Conservation (phyloP, 2,329 filamentous ascomycete species). For the Aspergillus brasiliensis region DNA sequence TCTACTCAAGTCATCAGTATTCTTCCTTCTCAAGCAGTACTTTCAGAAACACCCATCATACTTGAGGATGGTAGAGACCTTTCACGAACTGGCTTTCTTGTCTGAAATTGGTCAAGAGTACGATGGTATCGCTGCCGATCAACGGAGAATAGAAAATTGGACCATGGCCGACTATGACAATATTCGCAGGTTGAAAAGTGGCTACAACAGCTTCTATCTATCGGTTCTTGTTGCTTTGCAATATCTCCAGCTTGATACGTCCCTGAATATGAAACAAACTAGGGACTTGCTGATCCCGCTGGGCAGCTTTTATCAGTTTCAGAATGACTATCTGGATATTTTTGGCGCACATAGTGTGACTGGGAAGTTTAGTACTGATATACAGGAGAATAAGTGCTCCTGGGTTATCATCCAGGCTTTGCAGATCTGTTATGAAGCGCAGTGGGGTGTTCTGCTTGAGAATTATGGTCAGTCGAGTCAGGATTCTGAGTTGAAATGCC, state of each 20-base stretch:
- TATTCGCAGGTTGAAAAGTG: conserved; percentile 98
- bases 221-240: conserved; percentile 86
- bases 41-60: conserved; percentile 86
- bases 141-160: conserved; percentile 79
- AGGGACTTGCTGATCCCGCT: conserved; percentile 91
- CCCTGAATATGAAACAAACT: conserved; percentile 81
- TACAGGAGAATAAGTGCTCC: conserved; percentile 98
- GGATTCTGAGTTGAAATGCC: not conserved
- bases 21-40: conserved; percentile 85
- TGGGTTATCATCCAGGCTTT: conserved; percentile 62
- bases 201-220: conserved; percentile 98
- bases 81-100: conserved; percentile 89
- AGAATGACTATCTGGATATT: conserved; percentile 98
- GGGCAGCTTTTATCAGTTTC: conserved; percentile 97
- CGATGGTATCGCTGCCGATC: conserved; percentile 90
- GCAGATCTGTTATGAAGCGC: not conserved
- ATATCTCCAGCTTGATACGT: conserved; percentile 78
- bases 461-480: not conserved
- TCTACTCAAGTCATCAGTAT: conserved; percentile 88
- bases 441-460: not conserved
- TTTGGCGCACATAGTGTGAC: conserved; percentile 88
- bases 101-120: conserved; percentile 93
- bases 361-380: conserved; percentile 98
- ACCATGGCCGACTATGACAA: conserved; percentile 86
- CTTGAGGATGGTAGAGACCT: conserved; percentile 86